Conservation (phyloP, 1,139 yeast genomes). For the Yamadazyma mexicana region DNA sequence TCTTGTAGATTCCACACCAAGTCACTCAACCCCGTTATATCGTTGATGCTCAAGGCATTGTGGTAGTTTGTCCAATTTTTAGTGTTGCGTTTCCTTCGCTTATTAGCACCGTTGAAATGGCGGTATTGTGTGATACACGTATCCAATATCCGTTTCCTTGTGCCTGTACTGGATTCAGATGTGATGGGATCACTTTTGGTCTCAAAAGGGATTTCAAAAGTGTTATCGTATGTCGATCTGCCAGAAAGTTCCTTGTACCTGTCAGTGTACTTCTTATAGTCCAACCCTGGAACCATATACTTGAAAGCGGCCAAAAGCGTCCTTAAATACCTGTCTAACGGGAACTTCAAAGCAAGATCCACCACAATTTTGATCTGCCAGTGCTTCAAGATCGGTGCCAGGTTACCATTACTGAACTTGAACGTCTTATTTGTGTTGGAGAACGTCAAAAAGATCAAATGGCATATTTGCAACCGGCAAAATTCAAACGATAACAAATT, state of each 20-base stretch:
- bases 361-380: conserved; percentile 40
- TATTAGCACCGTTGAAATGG: conserved; percentile 15
- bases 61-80: not conserved
- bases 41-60: conserved; percentile 1
- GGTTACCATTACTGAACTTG: conserved; percentile 7
- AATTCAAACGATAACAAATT: conserved; percentile 34
- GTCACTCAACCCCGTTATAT: conserved; percentile 10
- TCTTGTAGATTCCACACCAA: conserved; percentile 16
- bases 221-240: not conserved
- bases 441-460: conserved; percentile 27
- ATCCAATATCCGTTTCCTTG: conserved; percentile 1
- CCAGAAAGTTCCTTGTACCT: conserved; percentile 2
- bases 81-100: conserved; percentile 9
- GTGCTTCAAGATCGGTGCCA: conserved; percentile 18
- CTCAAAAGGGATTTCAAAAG: conserved; percentile 2
- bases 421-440: conserved; percentile 17
- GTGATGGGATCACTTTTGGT: not conserved
- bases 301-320: conserved; percentile 25
- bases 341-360: conserved; percentile 33
- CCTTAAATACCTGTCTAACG: conserved; percentile 32
- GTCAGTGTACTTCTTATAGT: conserved; percentile 14
- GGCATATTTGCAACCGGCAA: conserved; percentile 30
- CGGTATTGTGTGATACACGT: conserved; percentile 15
- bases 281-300: conserved; percentile 24
- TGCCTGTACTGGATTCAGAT: no score